These are phyloP conservation scores for Meyerozyma guilliermondii DNA, from an alignment of 1,139 yeast species.

Conservation along the genomic window DNA sequence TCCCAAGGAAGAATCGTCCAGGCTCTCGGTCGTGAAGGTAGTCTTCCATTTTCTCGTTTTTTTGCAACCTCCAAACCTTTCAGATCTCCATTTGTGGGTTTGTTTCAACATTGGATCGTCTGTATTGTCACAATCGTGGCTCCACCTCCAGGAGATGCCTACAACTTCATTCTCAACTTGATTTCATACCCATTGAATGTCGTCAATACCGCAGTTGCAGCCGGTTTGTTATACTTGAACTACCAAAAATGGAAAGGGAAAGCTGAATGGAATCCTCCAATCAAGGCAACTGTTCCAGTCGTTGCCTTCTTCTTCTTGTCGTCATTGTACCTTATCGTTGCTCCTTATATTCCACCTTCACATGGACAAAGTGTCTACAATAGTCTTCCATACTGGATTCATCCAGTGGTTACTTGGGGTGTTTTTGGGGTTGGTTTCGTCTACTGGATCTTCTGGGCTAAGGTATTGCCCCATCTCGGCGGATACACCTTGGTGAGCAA, in stretches of 20 bases:
- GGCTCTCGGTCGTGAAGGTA: constrained; percentile 46
- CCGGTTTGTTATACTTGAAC: constrained; percentile 37
- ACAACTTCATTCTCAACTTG: constrained; percentile 45
- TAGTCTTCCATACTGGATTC: constrained; percentile 69
- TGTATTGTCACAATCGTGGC: constrained; percentile 44
- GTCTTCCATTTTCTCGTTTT: constrained; percentile 41
- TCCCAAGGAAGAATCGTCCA: constrained; percentile 48
- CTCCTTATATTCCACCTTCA: constrained; percentile 79
- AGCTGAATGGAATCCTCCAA: constrained; percentile 68
- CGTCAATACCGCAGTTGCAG: constrained; percentile 42
- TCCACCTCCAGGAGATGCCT: constrained; percentile 48
- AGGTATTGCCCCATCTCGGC: constrained; percentile 52
- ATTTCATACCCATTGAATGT: constrained; percentile 48
- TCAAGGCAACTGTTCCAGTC: constrained; percentile 63
- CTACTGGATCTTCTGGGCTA: constrained; percentile 70
- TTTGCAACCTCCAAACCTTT: constrained; percentile 42
- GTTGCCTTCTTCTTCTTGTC: constrained; percentile 61
- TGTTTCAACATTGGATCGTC: constrained; percentile 55
- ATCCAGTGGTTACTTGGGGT: constrained; percentile 81
- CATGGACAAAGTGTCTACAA: constrained; percentile 64
- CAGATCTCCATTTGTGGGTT: constrained; percentile 47
- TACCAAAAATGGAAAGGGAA: constrained; percentile 48
- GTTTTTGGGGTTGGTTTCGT: constrained; percentile 65
- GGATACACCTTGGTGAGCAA: constrained; percentile 55
- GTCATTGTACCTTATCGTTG: constrained; percentile 65